Percentiles rank a stretch among this genome's conserved stretches.
Conservation (phyloP, 2,329 filamentous ascomycete genomes). For the Fusarium longipes region DNA sequence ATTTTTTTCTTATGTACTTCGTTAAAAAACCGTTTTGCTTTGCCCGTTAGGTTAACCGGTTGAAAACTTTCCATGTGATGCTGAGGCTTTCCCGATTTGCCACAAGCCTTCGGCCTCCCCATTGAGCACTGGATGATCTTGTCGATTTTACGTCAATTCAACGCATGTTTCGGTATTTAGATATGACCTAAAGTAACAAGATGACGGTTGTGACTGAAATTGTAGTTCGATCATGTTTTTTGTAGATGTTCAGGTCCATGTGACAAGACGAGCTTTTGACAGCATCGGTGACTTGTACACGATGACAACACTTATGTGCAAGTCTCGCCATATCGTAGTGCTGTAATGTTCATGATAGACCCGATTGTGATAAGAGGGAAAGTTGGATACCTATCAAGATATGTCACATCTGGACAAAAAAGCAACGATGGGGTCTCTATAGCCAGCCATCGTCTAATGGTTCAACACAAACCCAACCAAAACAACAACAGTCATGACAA, state of each 20-base stretch:
- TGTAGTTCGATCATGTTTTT: neutral
- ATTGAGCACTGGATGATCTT: neutral
- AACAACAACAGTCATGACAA: conserved; percentile 25
- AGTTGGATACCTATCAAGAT: neutral
- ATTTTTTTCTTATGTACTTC: neutral
- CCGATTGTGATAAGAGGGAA: neutral
- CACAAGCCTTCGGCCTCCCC: conserved; percentile 17
- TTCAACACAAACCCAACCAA: conserved; percentile 3
- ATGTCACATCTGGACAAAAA: neutral
- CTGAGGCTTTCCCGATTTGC: conserved; percentile 30
- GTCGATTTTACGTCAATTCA: conserved; percentile 4
- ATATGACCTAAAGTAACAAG: neutral
- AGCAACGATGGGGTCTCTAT: neutral
- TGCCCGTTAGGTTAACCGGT: conserved; percentile 13
- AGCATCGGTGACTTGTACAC: neutral
- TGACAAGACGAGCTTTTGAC: neutral
- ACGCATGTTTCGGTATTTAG: conserved; percentile 4
- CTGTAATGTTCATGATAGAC: neutral
- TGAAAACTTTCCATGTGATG: conserved; percentile 33
- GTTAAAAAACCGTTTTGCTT: conserved; percentile 1
- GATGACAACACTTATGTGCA: neutral
- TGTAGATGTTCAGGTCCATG: neutral
- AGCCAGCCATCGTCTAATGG: neutral
- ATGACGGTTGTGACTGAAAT: neutral
- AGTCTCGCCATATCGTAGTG: neutral